Evolutionary conservation across 441 rosid species (phyloP).

Genomic region (Macaranga tanarius): DNA sequence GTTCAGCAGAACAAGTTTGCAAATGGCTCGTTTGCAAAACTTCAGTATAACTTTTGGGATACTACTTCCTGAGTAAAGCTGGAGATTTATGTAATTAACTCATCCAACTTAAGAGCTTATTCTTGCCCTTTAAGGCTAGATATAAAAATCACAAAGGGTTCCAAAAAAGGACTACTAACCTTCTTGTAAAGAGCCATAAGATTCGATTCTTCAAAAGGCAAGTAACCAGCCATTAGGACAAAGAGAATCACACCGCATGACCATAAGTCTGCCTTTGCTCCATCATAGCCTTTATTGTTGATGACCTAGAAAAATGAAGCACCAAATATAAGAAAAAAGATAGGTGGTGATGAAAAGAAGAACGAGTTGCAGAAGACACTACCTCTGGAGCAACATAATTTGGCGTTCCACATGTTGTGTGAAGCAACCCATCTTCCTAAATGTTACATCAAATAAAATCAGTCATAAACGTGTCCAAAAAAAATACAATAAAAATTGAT

Average conservation of each 20-base stretch:
- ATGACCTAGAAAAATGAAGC: conserved; percentile 59
- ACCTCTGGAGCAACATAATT: conserved; percentile 99
- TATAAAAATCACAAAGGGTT: neutral
- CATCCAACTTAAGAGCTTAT: no score
- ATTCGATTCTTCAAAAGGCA: conserved; percentile 94
- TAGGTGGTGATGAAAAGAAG: neutral
- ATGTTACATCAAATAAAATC: conserved; percentile 19
- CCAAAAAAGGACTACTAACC: conserved; percentile 34
- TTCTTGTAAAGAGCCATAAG: conserved; percentile 82
- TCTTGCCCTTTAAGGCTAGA: no score
- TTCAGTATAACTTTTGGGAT: no score
- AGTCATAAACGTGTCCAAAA: conserved; percentile 15
- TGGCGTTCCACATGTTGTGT: conserved; percentile 98
- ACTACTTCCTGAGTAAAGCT: no score
- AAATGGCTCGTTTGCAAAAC: neutral
- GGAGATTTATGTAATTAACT: no score
- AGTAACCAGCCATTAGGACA: conserved; percentile 96
- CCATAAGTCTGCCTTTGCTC: conserved; percentile 98
- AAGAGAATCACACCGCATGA: conserved; percentile 98
- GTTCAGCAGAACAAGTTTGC: neutral
- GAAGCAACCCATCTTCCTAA: conserved; percentile 97
- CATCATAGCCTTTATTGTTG: conserved; percentile 96
- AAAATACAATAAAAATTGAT: neutral
- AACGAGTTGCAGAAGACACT: conserved; percentile 22
- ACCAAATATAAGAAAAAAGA: conserved; percentile 17